phyloP scores from a whole-genome alignment of 805 yeast species.

The Monosporozyma solicola region DNA sequence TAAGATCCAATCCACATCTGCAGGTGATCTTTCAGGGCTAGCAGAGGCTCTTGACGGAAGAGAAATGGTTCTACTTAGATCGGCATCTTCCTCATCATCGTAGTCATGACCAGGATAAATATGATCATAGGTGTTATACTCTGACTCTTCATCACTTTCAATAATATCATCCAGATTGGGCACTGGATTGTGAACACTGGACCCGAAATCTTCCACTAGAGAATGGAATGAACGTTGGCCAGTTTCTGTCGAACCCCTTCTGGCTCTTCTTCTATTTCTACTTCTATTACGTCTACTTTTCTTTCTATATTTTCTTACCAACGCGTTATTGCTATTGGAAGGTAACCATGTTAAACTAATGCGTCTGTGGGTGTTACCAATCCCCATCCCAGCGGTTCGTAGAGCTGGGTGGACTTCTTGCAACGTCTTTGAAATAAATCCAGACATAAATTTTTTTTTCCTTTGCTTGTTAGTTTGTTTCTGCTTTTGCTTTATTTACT shows the following conservation, averaged over 20 bases:
- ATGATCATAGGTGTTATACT: constrained; percentile 5
- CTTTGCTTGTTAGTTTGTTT: neutral
- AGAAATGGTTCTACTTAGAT: constrained; percentile 34
- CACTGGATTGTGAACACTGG: constrained; percentile 16
- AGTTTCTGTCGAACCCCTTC: constrained; percentile 2
- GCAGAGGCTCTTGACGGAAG: constrained; percentile 35
- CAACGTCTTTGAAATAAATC: constrained; percentile 22
- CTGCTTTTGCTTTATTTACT: no score
- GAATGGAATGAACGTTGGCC: constrained; percentile 35
- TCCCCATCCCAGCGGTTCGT: constrained; percentile 35
- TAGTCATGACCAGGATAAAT: neutral
- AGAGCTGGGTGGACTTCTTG: constrained; percentile 33
- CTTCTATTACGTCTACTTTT: constrained; percentile 10
- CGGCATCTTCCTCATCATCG: constrained; percentile 22
- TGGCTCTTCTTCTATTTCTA: constrained; percentile 1
- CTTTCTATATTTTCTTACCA: constrained; percentile 27
- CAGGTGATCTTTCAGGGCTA: constrained; percentile 24
- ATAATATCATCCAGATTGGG: constrained; percentile 15
- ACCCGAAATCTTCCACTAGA: constrained; percentile 31
- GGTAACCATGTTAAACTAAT: constrained; percentile 33
- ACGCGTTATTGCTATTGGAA: constrained; percentile 35
- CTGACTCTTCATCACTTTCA: constrained; percentile 19
- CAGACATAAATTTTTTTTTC: constrained; percentile 14
- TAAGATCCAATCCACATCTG: constrained; percentile 33
- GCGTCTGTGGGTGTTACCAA: constrained; percentile 34